Evolutionary conservation across 2,329 filamentous ascomycete genomes (phyloP).

Genomic region (Penicillium hordei): DNA sequence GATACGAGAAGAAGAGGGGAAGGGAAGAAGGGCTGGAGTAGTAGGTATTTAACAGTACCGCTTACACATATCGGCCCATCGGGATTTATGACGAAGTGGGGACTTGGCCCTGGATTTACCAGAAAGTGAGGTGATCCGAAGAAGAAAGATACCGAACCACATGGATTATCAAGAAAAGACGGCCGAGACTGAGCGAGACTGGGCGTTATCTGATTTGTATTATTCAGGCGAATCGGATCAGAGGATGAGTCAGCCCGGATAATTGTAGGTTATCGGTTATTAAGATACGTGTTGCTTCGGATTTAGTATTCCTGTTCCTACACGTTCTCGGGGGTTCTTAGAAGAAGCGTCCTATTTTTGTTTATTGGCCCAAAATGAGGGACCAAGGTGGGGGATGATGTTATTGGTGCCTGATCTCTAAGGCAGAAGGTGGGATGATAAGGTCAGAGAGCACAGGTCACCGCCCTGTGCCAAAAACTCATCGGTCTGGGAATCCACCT

Average conservation of each 20-base stretch:
- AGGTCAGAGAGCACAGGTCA: too few relatives aligned
- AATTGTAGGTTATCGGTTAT: neutral
- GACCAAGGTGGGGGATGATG: neutral
- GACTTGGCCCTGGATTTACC: conserved; percentile 13
- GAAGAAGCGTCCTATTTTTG: neutral
- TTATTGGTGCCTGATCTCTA: neutral
- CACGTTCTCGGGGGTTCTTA: neutral
- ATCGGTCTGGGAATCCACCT: too few relatives aligned
- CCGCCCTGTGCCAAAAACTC: too few relatives aligned
- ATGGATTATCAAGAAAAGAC: conserved; percentile 39
- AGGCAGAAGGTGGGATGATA: neutral
- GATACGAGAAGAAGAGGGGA: conserved; percentile 9
- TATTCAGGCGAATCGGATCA: neutral
- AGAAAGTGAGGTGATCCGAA: conserved; percentile 34
- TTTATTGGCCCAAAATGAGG: neutral
- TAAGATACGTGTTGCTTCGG: neutral
- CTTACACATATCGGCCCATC: conserved; percentile 31
- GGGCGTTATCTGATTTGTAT: neutral
- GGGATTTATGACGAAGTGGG: conserved; percentile 24
- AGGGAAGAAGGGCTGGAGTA: neutral
- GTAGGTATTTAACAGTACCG: conserved; percentile 20
- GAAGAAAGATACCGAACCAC: conserved; percentile 40
- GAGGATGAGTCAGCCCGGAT: neutral
- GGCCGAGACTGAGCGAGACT: conserved; percentile 29
- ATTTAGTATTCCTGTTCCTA: neutral